Evolutionary conservation across 2,329 filamentous ascomycete species (phyloP), one percentile per base, ranked within the genome.

Genomic region (Exophiala lecanii-corni): DNA sequence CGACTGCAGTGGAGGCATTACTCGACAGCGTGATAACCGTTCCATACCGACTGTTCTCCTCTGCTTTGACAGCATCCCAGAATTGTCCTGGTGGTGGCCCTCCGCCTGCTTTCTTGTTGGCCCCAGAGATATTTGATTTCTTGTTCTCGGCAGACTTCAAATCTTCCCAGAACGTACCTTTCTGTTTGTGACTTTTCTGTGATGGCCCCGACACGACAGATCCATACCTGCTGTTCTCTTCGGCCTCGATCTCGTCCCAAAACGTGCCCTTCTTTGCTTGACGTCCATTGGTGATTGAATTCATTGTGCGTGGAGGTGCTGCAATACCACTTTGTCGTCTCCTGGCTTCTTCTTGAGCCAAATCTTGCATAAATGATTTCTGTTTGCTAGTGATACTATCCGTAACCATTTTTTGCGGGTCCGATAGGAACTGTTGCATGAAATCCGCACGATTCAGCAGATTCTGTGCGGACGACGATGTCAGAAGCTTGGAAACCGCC

Each of bases 121-220:
- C 28, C 18, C 23, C 19, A 5, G 45, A 21, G 25, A 16, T 26
- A 18, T 13, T 43, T 25, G 5, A 9, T 21, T 35, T 53, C 38
- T 49, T 51, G 13, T 43, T 23, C 39, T 54, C 51, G 10, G 43
- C 51, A 16, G 49, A 38, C 25, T 52, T 39, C 4, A 55, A 41
- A n/a, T 55, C 50, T 18, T 51, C 28, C 50, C 50, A 55, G 32
- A 55, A 55, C 18, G 50, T 55, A 9, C 53, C 53, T 13, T 47
- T 43, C 26, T 45, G 38, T 23, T 39, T 46, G 7, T 23, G 13
- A 15, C 25, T 26, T 6, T 19, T 32, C 17, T 42, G 33, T 31
- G 20, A 13, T 13, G 43, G 23, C 5, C 17, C 35, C 16, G 45
- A 43, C 20, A 41, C 42, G 15, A 55, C 41, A 10, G 50, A 41